Conservation (phyloP, 208 protist species). For the Acanthamoeba polyphaga region DNA sequence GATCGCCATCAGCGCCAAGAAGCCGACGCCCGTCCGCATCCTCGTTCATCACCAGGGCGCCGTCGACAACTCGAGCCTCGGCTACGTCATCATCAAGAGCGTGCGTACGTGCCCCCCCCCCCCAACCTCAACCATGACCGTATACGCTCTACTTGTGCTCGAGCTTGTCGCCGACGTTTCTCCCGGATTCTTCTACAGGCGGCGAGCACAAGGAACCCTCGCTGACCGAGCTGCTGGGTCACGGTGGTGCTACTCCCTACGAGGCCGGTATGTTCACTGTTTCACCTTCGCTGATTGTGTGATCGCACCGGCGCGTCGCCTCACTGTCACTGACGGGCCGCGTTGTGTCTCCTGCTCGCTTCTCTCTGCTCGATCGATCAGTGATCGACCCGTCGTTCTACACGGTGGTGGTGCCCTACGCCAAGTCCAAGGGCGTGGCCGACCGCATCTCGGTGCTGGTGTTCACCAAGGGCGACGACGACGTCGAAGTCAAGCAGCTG, state of each 20-base stretch:
- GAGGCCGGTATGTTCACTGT: constrained; percentile 1
- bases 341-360: no score
- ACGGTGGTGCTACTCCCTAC: neutral
- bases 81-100: constrained; percentile 67
- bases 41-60: constrained; percentile 67
- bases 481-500: constrained; percentile 32
- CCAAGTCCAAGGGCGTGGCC: constrained; percentile 24
- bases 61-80: constrained; percentile 53
- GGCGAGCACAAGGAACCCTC: constrained; percentile 45
- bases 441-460: constrained; percentile 63
- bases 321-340: no score
- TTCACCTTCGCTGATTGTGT: neutral
- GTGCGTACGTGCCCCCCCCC: neutral
- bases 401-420: constrained; percentile 58
- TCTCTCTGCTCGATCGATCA: no score
- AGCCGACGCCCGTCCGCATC: constrained; percentile 49
- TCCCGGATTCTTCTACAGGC: neutral
- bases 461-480: constrained; percentile 56
- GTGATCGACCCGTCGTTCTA: constrained; percentile 5
- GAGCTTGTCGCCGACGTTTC: no score
- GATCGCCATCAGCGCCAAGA: constrained; percentile 64
- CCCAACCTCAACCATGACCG: neutral
- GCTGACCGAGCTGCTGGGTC: constrained; percentile 42
- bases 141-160: neutral
- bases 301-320: neutral